Conservation (phyloP, 202 grass and related monocot species). For the Sporobolus alterniflorus region DNA sequence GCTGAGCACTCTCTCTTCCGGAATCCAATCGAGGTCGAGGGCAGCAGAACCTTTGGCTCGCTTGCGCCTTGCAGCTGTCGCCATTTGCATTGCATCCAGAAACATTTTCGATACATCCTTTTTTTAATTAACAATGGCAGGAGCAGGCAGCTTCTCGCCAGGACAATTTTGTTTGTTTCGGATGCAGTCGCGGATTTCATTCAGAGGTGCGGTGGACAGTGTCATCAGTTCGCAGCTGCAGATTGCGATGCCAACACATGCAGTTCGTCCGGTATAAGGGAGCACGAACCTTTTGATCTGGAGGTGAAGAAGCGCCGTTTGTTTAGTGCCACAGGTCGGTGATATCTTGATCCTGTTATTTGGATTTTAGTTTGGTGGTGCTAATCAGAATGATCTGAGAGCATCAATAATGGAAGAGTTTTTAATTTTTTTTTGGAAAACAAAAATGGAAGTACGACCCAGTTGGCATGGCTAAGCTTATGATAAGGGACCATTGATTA, state of each 20-base stretch:
- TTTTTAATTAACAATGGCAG: no score
- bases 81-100: no score
- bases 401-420: neutral
- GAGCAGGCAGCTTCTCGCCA: no score
- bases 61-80: no score
- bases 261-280: neutral
- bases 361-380: neutral
- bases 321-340: neutral
- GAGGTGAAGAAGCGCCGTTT: conserved; percentile 12
- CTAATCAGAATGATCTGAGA: neutral
- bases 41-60: neutral
- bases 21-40: no score
- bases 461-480: no score
- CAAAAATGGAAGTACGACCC: no score
- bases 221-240: neutral
- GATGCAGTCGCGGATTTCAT: neutral
- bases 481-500: no score
- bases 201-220: conserved; percentile 6
- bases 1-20: no score
- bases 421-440: no score
- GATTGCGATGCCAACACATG: neutral
- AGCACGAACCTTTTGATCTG: neutral
- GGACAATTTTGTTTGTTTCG: neutral
- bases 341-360: neutral
- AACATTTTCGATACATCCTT: no score